Evolutionary conservation across 2,329 filamentous ascomycete species (phyloP).

Genomic region (Neopestalotiopsis rosae): DNA sequence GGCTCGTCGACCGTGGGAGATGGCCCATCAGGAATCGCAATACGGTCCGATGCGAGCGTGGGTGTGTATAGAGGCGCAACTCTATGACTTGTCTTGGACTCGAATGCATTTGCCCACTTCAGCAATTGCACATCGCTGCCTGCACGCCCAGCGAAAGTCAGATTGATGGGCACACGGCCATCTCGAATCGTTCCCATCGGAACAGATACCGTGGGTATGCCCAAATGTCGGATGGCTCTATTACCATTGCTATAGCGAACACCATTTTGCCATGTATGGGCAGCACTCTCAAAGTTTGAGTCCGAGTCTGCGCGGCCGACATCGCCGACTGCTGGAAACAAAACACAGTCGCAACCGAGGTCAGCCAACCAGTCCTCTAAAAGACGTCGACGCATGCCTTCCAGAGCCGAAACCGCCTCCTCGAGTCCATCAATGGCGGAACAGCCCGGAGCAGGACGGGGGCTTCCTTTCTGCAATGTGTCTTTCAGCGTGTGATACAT

Average conservation of each 20-base stretch:
- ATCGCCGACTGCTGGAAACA: conserved; percentile 56
- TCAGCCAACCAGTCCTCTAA: conserved; percentile 56
- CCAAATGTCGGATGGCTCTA: conserved; percentile 56
- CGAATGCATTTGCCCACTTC: conserved; percentile 29
- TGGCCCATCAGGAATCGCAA: neutral
- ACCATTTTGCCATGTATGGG: conserved; percentile 52
- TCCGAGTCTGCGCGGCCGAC: conserved; percentile 55
- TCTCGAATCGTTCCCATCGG: conserved; percentile 56
- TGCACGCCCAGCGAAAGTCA: conserved; percentile 56
- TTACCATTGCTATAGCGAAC: conserved; percentile 61
- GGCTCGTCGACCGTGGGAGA: no score
- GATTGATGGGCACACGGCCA: conserved; percentile 55
- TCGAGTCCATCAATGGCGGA: conserved; percentile 30
- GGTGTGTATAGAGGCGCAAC: conserved; percentile 1
- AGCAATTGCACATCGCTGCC: conserved; percentile 46
- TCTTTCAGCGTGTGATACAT: conserved; percentile 32
- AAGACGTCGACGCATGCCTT: conserved; percentile 53
- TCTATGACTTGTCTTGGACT: conserved; percentile 16
- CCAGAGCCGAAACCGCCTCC: conserved; percentile 49
- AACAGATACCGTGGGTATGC: conserved; percentile 58
- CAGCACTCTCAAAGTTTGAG: conserved; percentile 33
- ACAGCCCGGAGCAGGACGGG: conserved; percentile 19
- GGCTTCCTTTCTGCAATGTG: conserved; percentile 26
- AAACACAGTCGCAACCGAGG: conserved; percentile 48
- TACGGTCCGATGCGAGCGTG: neutral